phyloP scores from a whole-genome alignment of 108 stramenopile genomes.

The Conticribra guillardii region DNA sequence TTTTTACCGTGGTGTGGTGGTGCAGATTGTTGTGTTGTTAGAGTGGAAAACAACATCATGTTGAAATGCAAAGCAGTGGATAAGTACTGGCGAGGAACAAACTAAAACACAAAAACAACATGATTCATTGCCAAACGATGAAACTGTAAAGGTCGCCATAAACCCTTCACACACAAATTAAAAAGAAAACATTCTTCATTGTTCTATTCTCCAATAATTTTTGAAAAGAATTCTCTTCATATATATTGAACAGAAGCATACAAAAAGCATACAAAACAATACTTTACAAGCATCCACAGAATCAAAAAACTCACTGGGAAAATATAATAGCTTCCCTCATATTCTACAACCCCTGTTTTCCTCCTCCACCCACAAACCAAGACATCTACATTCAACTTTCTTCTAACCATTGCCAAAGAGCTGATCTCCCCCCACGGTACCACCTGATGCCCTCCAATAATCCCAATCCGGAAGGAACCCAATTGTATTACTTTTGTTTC shows the following conservation, averaged over 20 bases:
- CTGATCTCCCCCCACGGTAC: conserved; percentile 85
- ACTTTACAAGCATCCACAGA: too few relatives aligned
- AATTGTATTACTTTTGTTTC: conserved; percentile 90
- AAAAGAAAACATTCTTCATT: too few relatives aligned
- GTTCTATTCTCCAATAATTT: too few relatives aligned
- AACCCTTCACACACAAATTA: too few relatives aligned
- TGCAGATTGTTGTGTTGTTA: background rate
- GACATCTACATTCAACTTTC: conserved; percentile 93
- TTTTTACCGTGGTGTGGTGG: background rate
- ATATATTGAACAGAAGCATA: background rate
- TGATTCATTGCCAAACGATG: too few relatives aligned
- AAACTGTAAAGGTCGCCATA: too few relatives aligned
- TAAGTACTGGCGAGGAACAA: too few relatives aligned
- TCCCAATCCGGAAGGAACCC: conserved; percentile 93
- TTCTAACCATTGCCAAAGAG: conserved; percentile 74
- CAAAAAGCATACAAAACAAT: background rate
- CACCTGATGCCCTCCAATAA: conserved; percentile 95
- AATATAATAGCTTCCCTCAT: conserved; percentile 73
- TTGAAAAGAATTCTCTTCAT: too few relatives aligned
- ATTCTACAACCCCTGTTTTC: conserved; percentile 84
- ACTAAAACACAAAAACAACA: too few relatives aligned
- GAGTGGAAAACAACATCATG: too few relatives aligned
- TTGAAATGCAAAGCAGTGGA: too few relatives aligned
- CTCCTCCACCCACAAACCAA: conserved; percentile 96
- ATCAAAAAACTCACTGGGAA: conserved; percentile 30